Conservation (phyloP, 139 green algal genomes). For the Chlamydomonas sphaeroides region DNA sequence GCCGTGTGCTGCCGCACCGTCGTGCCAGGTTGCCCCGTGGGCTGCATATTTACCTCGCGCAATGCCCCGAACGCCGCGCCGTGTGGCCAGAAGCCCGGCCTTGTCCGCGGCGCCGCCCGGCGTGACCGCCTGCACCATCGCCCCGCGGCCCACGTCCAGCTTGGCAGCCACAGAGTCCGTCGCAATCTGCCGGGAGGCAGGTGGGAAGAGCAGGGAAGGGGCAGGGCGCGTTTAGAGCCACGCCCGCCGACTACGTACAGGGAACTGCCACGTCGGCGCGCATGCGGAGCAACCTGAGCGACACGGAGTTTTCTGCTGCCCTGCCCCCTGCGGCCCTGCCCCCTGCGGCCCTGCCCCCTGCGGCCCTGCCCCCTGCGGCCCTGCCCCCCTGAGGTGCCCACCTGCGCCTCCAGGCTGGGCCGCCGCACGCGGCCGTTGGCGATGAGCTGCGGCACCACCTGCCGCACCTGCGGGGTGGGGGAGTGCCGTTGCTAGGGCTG, state of each 20-base stretch:
- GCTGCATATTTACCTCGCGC: too few species aligned
- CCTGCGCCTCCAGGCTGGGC: slow-evolving; percentile 83
- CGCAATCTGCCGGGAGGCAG: slow-evolving; percentile 33
- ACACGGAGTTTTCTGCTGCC: too few species aligned
- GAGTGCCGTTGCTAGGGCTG: too few species aligned
- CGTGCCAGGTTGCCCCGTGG: too few species aligned
- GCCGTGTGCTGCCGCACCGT: too few species aligned
- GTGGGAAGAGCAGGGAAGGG: neutral
- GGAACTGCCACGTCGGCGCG: too few species aligned
- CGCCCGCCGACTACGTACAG: too few species aligned
- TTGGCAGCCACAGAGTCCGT: slow-evolving; percentile 38
- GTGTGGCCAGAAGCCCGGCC: slow-evolving; percentile 55
- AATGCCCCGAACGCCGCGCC: slow-evolving; percentile 51
- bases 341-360: too few species aligned
- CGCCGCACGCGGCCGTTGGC: slow-evolving; percentile 67
- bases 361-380: too few species aligned
- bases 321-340: too few species aligned
- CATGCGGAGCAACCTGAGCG: too few species aligned
- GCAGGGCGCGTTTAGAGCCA: too few species aligned
- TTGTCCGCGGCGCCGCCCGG: slow-evolving; percentile 25
- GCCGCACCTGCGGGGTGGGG: slow-evolving; percentile 40
- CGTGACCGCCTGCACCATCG: slow-evolving; percentile 35
- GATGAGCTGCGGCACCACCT: slow-evolving; percentile 89
- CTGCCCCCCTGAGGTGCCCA: slow-evolving; percentile 39
- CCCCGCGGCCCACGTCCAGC: slow-evolving; percentile 46